Conservation (phyloP, 108 stramenopile species). For the Nitzschia sp. region DNA sequence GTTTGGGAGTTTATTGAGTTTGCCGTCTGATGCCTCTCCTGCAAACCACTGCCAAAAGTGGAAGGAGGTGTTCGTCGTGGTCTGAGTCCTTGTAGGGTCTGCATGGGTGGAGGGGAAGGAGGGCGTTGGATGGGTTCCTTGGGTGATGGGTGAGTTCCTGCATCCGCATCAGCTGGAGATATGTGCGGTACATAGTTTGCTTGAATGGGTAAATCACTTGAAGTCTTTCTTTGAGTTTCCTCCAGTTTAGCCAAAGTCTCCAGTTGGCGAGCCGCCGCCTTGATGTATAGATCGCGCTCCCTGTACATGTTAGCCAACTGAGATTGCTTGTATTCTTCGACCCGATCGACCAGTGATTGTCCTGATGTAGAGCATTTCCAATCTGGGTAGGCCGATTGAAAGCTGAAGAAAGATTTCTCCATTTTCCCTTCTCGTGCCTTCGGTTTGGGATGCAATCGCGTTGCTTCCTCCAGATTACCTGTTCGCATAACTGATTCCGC, state of each 20-base stretch:
- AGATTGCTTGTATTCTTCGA: constrained; percentile 54
- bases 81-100: background rate
- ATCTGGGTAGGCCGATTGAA: constrained; percentile 65
- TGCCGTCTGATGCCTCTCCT: background rate
- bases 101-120: background rate
- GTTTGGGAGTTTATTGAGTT: background rate
- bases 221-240: background rate
- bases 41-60: background rate
- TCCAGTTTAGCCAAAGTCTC: constrained; percentile 66
- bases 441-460: constrained; percentile 46
- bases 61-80: constrained; percentile 2
- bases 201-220: background rate
- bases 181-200: background rate
- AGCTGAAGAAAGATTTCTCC: constrained; percentile 81
- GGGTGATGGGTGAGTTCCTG: constrained; percentile 18
- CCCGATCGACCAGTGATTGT: constrained; percentile 49
- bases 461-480: constrained; percentile 45
- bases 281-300: constrained; percentile 73
- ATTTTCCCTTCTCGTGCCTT: constrained; percentile 74
- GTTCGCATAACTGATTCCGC: constrained; percentile 31
- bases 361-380: constrained; percentile 65
- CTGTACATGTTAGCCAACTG: constrained; percentile 50
- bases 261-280: constrained; percentile 75
- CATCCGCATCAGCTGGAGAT: constrained; percentile 25
- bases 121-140: background rate